phyloP scores from a whole-genome alignment of 306 rosid genomes.

The Castanea crenata region DNA sequence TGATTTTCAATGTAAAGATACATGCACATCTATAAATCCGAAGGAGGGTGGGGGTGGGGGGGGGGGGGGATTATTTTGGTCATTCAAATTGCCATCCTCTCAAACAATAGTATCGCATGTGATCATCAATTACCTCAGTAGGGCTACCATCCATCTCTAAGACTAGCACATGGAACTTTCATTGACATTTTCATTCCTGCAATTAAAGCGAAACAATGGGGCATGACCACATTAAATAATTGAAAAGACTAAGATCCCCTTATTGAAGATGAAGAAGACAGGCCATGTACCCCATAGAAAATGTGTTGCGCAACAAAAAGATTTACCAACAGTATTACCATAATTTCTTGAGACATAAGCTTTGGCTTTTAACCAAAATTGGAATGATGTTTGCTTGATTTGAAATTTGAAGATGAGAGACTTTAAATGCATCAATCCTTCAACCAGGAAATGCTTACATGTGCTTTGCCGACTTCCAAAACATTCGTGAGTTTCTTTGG shows the following conservation, averaged over 20 bases:
- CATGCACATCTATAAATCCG: too few relatives aligned
- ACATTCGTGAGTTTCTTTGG: not conserved
- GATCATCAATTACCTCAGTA: too few relatives aligned
- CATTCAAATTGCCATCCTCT: too few relatives aligned
- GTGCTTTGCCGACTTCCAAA: not conserved
- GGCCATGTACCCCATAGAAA: constrained; percentile 1
- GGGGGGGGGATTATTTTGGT: too few relatives aligned
- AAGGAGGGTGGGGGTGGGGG: too few relatives aligned
- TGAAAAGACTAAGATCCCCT: too few relatives aligned
- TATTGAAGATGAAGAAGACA: constrained; percentile 8
- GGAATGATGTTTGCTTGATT: not conserved
- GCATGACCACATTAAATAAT: not conserved
- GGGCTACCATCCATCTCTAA: too few relatives aligned
- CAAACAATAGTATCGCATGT: too few relatives aligned
- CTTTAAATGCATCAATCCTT: constrained; percentile 22
- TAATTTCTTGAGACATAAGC: constrained; percentile 27
- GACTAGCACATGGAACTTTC: constrained; percentile 10
- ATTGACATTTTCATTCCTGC: not conserved
- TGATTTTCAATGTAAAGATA: too few relatives aligned
- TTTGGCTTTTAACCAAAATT: constrained; percentile 2
- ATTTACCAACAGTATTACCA: constrained; percentile 3
- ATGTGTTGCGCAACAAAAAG: not conserved
- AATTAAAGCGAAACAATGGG: not conserved
- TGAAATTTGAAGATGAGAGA: constrained; percentile 11
- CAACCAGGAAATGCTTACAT: constrained; percentile 4